These are phyloP conservation scores for Escallonia herrerae DNA, from an alignment of 129 eudicot species.

Conservation along the genomic window DNA sequence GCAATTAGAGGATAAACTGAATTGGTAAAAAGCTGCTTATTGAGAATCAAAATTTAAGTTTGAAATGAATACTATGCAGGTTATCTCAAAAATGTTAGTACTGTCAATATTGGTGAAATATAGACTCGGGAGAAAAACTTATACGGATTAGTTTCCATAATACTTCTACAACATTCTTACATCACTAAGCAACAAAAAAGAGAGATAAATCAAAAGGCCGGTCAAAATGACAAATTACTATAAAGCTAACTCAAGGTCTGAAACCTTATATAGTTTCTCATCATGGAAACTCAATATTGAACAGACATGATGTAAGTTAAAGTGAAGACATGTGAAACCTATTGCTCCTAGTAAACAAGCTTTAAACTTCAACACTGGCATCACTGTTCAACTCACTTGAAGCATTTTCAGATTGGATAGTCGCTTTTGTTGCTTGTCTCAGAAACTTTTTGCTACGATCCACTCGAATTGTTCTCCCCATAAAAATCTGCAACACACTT, in stretches of 20 bases:
- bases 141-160: neutral
- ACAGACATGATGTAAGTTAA: neutral
- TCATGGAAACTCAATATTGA: neutral
- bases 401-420: slow-evolving; percentile 28
- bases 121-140: too few species aligned
- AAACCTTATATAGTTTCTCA: neutral
- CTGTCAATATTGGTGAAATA: too few species aligned
- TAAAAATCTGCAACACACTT: slow-evolving; percentile 42
- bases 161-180: neutral
- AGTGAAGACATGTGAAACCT: slow-evolving; percentile 1
- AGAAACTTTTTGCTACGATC: slow-evolving; percentile 60
- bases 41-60: too few species aligned
- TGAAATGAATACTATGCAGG: too few species aligned
- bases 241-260: neutral
- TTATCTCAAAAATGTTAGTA: too few species aligned
- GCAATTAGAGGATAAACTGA: too few species aligned
- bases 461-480: slow-evolving; percentile 78
- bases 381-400: slow-evolving; percentile 15
- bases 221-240: neutral
- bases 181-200: neutral
- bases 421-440: slow-evolving; percentile 54
- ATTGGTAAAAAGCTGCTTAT: too few species aligned
- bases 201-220: neutral
- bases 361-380: slow-evolving; percentile 22
- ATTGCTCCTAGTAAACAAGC: slow-evolving; percentile 9